These are phyloP conservation scores for Bertia moriformis DNA, from an alignment of 2,329 filamentous ascomycete species.

Conservation along the genomic window DNA sequence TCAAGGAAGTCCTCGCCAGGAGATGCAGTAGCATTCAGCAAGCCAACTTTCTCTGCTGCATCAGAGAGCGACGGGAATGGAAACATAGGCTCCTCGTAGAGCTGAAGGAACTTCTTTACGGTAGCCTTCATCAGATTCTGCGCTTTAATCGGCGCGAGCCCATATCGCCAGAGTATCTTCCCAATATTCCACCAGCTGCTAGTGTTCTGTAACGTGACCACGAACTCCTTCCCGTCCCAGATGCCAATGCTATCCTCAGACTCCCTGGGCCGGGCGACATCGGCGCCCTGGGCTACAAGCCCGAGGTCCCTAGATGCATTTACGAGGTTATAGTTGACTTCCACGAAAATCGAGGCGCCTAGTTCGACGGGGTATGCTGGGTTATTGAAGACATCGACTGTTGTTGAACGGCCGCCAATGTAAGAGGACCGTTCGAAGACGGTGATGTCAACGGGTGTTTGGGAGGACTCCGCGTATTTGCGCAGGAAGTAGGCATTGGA, in stretches of 20 bases:
- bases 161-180: slow-evolving; percentile 49
- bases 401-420: slow-evolving; percentile 50
- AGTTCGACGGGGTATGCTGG: slow-evolving; percentile 40
- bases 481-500: slow-evolving; percentile 47
- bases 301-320: slow-evolving; percentile 40
- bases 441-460: slow-evolving; percentile 36
- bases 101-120: slow-evolving; percentile 39
- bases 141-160: slow-evolving; percentile 40
- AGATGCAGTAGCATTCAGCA: slow-evolving; percentile 32
- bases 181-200: slow-evolving; percentile 43
- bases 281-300: slow-evolving; percentile 20
- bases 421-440: slow-evolving; percentile 44
- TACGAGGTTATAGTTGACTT: slow-evolving; percentile 46
- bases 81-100: slow-evolving; percentile 48
- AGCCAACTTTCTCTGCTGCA: slow-evolving; percentile 31
- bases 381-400: slow-evolving; percentile 42
- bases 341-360: slow-evolving; percentile 52
- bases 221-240: slow-evolving; percentile 44
- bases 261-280: slow-evolving; percentile 10
- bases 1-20: slow-evolving; percentile 40
- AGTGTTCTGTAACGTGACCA: slow-evolving; percentile 28
- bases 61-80: slow-evolving; percentile 40
- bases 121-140: slow-evolving; percentile 40
- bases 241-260: slow-evolving; percentile 28
- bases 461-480: slow-evolving; percentile 28